Evolutionary conservation across 306 rosid species (phyloP), one percentile per base, ranked within the genome.

Genomic region (Cucurbita ficifolia): DNA sequence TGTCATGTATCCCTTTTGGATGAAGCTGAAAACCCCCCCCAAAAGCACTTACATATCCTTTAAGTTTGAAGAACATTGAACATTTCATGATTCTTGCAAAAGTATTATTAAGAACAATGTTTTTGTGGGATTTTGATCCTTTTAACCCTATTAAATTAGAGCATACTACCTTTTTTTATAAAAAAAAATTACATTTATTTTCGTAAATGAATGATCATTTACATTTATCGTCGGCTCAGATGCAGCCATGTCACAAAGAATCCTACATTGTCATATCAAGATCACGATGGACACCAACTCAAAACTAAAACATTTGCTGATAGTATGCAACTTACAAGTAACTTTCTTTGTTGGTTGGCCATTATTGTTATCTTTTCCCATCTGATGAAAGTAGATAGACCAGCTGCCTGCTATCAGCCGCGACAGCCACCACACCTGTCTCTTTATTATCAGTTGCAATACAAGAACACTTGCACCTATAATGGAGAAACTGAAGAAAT

Each of bases 381-480:
- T 70, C 46, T 9, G 59, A 49, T 10, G 77, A 80, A 33, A 61
- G 88, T 52, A 81, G 80, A 83, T 80, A 90, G 72, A 90, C 83
- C 78, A 87, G 74, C 81, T 87, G 63, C 22, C 84, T 75, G 29
- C 80, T 78, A 46, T 64, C 81, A 50, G 82, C 72, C 9, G 91
- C 91, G 22, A 88, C 83, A 54, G 92, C 97, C 43, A 88, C 79
- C 10, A 83, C 88, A 54, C 92, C 86, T 51, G 70, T 76, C 75
- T 75, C 75, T 5, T 80, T 84, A 80, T 76, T 83, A 77, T 91
- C 97, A 2, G 88, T 87, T 48, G 91, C 88, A 77, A 87, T 83
- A 78, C 91, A 87, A 10, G 76, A 42, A 80, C 85, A 71, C 70
- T 62, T 81, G 82, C 85, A 78, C 81, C 97, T 91, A 72, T 53